Conservation (phyloP, 2,329 filamentous ascomycete species). For the Cephalotrichum gorgonifer region DNA sequence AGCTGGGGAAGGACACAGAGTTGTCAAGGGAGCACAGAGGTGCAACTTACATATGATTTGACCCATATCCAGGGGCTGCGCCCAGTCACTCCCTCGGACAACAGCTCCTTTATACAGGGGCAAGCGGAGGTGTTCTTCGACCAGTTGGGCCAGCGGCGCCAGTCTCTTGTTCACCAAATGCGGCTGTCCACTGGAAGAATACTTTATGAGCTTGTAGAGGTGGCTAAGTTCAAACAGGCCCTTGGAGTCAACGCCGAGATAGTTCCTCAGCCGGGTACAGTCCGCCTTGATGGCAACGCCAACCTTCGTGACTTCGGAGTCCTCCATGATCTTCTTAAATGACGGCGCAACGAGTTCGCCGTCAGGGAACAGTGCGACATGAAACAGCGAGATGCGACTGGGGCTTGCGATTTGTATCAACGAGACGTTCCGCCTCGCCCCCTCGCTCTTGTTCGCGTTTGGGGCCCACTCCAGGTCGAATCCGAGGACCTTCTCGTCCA, state of each 20-base stretch:
- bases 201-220: conserved; percentile 67
- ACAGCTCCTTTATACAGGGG: conserved; percentile 63
- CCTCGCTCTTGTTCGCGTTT: conserved; percentile 31
- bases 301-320: conserved; percentile 57
- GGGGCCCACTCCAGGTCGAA: conserved; percentile 82
- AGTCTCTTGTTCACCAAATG: conserved; percentile 53
- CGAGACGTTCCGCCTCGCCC: conserved; percentile 60
- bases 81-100: conserved; percentile 71
- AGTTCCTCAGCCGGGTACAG: conserved; percentile 56
- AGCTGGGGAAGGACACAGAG: neutral
- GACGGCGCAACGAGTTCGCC: conserved; percentile 58
- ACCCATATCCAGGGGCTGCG: conserved; percentile 42
- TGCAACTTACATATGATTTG: conserved; percentile 59
- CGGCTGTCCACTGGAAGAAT: conserved; percentile 35
- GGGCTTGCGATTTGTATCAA: conserved; percentile 75
- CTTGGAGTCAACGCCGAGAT: conserved; percentile 50
- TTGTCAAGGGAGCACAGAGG: neutral
- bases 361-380: conserved; percentile 54
- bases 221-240: conserved; percentile 77
- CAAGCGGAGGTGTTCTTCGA: conserved; percentile 58
- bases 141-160: conserved; percentile 59
- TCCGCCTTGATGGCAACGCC: conserved; percentile 70
- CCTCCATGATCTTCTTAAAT: conserved; percentile 63
- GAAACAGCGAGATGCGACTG: conserved; percentile 69
- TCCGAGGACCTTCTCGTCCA: conserved; percentile 61